Evolutionary conservation across 371 early-diverging fungal genomes (phyloP), one percentile per base, ranked within the genome.

Genomic region (Gilbertella persicaria): DNA sequence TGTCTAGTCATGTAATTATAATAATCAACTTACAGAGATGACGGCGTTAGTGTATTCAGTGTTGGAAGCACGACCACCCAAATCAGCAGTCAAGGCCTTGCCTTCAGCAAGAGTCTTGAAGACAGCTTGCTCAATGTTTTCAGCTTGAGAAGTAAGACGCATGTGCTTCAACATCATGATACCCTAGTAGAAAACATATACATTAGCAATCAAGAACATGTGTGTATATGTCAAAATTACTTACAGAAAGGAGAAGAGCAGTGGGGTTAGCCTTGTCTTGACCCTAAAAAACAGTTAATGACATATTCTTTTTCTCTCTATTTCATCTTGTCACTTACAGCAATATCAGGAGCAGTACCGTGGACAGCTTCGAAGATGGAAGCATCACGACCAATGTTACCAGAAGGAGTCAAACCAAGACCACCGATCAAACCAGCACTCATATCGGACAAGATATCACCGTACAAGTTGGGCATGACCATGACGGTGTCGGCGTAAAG

Each of bases 401-500:
- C 98, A 42, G 93, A 92, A 44, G 98, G 98, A 14, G 98, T 97
- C 66, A 98, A 78, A 42, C 99, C 99, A 53, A 98, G 88, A 59
- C 99, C 99, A 64, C 99, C 99, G 66, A 98, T 96, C 54, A 98
- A 83, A 64, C 99, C 99, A 53, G 99, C 98, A 68, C 95, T 88
- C 88, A 98, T 88, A 66, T 98, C 99, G 36, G 91, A 91, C 51
- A 98, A 80, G 77, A 98, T 98, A 75, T 98, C 99, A 67, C 99
- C 99, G 61, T 98, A 97, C 73, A 98, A 83, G 86, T 98, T 98
- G 55, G 99, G 98, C 98, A 98, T 97, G 60, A 97, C 99, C 97
- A 98, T 93, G 69, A 98, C 99, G 38, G 93, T 92, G 60, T 92
- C 85, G 33, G 85, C 84, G 71, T 87, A 98, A 59, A 87, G 75